phyloP scores from a whole-genome alignment of 768 basidiomycete species.

The Russula vinacea region DNA sequence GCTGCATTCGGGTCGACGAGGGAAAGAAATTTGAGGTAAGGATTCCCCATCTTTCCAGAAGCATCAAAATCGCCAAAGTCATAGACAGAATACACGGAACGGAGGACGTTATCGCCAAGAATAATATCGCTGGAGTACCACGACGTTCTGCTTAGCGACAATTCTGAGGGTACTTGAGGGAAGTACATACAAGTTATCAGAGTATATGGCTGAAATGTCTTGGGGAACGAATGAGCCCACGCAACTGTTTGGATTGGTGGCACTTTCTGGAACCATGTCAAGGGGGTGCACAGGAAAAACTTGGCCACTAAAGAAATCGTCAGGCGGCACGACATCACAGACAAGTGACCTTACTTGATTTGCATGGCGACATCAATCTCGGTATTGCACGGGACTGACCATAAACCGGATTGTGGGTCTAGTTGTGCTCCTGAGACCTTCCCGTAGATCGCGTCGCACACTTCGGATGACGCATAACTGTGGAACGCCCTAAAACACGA shows the following conservation, averaged over 20 bases:
- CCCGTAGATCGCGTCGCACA: slow-evolving; percentile 69
- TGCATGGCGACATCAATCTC: slow-evolving; percentile 81
- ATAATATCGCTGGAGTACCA: slow-evolving; percentile 64
- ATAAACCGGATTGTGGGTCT: slow-evolving; percentile 52
- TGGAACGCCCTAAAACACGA: slow-evolving; percentile 13
- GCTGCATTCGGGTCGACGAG: slow-evolving; percentile 67
- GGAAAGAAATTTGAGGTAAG: slow-evolving; percentile 72
- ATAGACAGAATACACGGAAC: slow-evolving; percentile 78
- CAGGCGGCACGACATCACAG: background rate
- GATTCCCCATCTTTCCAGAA: slow-evolving; percentile 63
- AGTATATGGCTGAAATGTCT: slow-evolving; percentile 48
- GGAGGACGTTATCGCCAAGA: slow-evolving; percentile 77
- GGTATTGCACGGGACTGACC: slow-evolving; percentile 68
- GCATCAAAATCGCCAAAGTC: slow-evolving; percentile 78
- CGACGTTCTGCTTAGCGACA: slow-evolving; percentile 5
- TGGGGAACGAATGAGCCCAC: slow-evolving; percentile 76
- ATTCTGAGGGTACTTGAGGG: background rate
- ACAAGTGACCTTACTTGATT: slow-evolving; percentile 52
- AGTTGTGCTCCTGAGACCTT: slow-evolving; percentile 60
- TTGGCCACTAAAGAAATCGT: slow-evolving; percentile 49
- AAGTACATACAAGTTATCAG: slow-evolving; percentile 53
- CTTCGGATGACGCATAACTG: slow-evolving; percentile 66
- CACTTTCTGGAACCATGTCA: slow-evolving; percentile 56
- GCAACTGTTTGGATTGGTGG: slow-evolving; percentile 50
- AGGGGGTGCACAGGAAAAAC: slow-evolving; percentile 78